Percentiles rank a stretch among this genome's conserved stretches.
Evolutionary conservation across 106 monocot species (phyloP).

Genomic region (Xerophyta viscosa): DNA sequence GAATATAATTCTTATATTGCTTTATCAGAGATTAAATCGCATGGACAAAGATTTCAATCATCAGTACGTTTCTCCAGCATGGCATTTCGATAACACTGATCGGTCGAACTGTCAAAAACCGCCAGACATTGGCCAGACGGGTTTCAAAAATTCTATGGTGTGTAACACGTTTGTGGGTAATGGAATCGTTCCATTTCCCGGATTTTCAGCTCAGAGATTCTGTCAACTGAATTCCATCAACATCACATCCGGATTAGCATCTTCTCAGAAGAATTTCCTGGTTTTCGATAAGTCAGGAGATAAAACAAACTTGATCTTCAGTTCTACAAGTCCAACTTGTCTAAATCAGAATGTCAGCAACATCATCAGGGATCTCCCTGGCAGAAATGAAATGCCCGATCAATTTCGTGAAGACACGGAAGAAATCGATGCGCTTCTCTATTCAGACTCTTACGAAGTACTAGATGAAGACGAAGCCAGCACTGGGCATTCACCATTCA

Average conservation of each 20-base stretch:
- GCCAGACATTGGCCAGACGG: slow-evolving; percentile 9
- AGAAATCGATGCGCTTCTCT: slow-evolving; percentile 73
- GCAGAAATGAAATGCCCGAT: slow-evolving; percentile 13
- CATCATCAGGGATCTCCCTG: slow-evolving; percentile 5
- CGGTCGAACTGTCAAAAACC: slow-evolving; percentile 9
- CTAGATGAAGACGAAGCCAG: slow-evolving; percentile 37
- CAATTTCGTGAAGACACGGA: slow-evolving; percentile 75
- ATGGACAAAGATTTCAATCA: slow-evolving; percentile 33
- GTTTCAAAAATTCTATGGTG: slow-evolving; percentile 12
- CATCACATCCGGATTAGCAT: background rate
- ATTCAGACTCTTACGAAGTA: slow-evolving; percentile 62
- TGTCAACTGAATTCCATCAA: slow-evolving; percentile 1
- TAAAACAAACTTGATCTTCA: slow-evolving; percentile 20
- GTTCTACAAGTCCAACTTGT: slow-evolving; percentile 12
- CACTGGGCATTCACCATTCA: slow-evolving; percentile 37
- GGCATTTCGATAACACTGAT: slow-evolving; percentile 15
- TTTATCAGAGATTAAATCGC: background rate
- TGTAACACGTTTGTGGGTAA: slow-evolving; percentile 8
- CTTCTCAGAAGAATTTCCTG: slow-evolving; percentile 21
- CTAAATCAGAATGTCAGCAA: slow-evolving; percentile 2
- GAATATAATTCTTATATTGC: background rate
- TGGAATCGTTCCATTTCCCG: slow-evolving; percentile 8
- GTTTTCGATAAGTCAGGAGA: slow-evolving; percentile 34
- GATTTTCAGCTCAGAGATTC: slow-evolving; percentile 1
- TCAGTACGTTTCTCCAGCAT: slow-evolving; percentile 4